Percentiles rank a stretch among this genome's conserved stretches.
phyloP scores from a whole-genome alignment of 495 filamentous ascomycete species.

The Aspergillus affinis region DNA sequence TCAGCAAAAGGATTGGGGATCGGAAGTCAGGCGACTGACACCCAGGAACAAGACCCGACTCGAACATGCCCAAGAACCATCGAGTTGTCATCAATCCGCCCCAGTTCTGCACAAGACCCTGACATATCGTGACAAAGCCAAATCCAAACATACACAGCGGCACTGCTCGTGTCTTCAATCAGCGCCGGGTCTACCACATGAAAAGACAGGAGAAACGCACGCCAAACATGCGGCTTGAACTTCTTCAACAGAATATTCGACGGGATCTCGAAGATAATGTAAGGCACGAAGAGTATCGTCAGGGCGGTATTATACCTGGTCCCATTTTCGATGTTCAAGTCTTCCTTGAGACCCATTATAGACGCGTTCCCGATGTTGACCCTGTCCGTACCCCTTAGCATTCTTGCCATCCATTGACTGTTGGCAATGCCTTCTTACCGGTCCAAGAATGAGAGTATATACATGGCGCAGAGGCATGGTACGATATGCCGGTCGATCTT shows the following conservation, averaged over 20 bases:
- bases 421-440: slow-evolving; percentile 44
- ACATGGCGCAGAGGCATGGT: slow-evolving; percentile 79
- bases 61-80: slow-evolving; percentile 86
- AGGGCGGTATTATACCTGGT: slow-evolving; percentile 76
- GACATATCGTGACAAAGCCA: slow-evolving; percentile 71
- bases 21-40: slow-evolving; percentile 26
- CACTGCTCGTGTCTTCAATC: slow-evolving; percentile 33
- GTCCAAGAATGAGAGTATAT: slow-evolving; percentile 88
- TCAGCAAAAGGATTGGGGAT: slow-evolving; percentile 7
- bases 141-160: slow-evolving; percentile 80
- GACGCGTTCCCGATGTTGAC: slow-evolving; percentile 69
- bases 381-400: slow-evolving; percentile 24
- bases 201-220: slow-evolving; percentile 29
- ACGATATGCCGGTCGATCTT: slow-evolving; percentile 81
- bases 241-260: slow-evolving; percentile 87
- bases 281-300: slow-evolving; percentile 91
- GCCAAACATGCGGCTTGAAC: slow-evolving; percentile 79
- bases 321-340: slow-evolving; percentile 55
- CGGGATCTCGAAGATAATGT: slow-evolving; percentile 82
- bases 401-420: neutral
- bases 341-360: slow-evolving; percentile 58
- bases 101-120: slow-evolving; percentile 80
- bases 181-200: neutral
- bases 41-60: slow-evolving; percentile 87
- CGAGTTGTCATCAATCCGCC: slow-evolving; percentile 75